phyloP scores from a whole-genome alignment of 2,329 filamentous ascomycete genomes.

The Pseudogymnoascus sp. region DNA sequence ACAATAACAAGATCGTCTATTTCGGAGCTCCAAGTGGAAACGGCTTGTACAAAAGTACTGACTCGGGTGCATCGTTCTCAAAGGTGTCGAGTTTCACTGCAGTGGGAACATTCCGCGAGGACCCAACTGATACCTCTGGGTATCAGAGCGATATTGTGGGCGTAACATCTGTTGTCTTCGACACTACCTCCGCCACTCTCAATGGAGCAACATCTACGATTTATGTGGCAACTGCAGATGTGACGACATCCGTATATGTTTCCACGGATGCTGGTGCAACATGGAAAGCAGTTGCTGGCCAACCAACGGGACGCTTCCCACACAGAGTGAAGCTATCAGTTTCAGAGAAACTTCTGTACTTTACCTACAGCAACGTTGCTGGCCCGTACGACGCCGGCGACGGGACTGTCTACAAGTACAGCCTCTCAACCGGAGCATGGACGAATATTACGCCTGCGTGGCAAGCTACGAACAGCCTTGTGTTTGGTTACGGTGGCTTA shows the following conservation, averaged over 20 bases:
- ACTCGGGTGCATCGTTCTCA: conserved; percentile 44
- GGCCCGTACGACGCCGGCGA: conserved; percentile 48
- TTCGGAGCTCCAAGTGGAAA: conserved; percentile 51
- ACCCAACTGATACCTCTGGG: conserved; percentile 37
- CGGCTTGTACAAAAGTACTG: conserved; percentile 49
- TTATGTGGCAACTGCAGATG: conserved; percentile 48
- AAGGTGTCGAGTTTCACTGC: conserved; percentile 45
- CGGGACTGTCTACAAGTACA: conserved; percentile 47
- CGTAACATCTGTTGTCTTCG: conserved; percentile 46
- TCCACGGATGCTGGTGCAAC: conserved; percentile 44
- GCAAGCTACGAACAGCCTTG: conserved; percentile 31
- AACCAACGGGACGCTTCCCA: conserved; percentile 43
- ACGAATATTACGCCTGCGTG: conserved; percentile 47
- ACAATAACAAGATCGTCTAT: conserved; percentile 47
- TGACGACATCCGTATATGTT: conserved; percentile 45
- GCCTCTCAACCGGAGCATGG: conserved; percentile 40
- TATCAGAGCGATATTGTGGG: conserved; percentile 40
- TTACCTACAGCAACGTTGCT: conserved; percentile 45
- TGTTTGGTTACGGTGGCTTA: conserved; percentile 48
- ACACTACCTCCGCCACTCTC: conserved; percentile 38
- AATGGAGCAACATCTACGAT: conserved; percentile 45
- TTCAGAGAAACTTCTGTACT: conserved; percentile 43
- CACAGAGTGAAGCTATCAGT: conserved; percentile 45
- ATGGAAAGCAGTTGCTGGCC: conserved; percentile 41
- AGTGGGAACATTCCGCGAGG: conserved; percentile 39